Conservation (phyloP, 257 asterid species). For the Salvia splendens region DNA sequence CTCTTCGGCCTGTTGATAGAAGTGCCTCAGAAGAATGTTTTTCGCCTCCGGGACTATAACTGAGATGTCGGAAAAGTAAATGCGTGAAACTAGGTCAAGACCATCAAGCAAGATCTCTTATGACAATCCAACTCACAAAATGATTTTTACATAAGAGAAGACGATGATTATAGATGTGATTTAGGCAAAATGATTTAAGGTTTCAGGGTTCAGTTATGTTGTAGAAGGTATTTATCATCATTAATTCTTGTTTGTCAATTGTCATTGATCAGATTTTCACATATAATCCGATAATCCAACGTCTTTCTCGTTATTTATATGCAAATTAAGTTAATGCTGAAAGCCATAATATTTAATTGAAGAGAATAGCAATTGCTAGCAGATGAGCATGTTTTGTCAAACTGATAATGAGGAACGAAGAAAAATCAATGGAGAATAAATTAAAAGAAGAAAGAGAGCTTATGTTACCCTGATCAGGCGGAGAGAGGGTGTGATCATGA, state of each 20-base stretch:
- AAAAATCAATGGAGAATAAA: not conserved
- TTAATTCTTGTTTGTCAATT: not conserved
- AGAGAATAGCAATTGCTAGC: constrained; percentile 4
- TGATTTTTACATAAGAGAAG: not conserved
- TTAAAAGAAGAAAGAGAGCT: not conserved
- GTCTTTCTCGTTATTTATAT: not conserved
- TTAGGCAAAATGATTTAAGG: too few relatives aligned
- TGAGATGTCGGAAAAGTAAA: constrained; percentile 17
- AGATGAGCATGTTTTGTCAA: not conserved
- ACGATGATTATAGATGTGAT: too few relatives aligned
- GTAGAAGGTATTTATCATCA: not conserved
- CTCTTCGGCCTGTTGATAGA: constrained; percentile 45
- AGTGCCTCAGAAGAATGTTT: constrained; percentile 46
- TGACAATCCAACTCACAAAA: not conserved
- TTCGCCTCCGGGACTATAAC: constrained; percentile 41
- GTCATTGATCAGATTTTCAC: not conserved
- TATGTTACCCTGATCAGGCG: constrained; percentile 51
- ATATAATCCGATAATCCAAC: not conserved
- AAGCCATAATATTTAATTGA: not conserved
- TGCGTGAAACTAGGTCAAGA: not conserved
- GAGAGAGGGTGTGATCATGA: constrained; percentile 49
- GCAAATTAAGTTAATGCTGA: constrained; percentile 6
- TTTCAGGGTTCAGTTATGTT: too few relatives aligned
- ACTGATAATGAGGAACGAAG: not conserved
- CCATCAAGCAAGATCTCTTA: not conserved